Percentiles rank a stretch among this genome's conserved stretches.
Conservation (phyloP, 2,329 filamentous ascomycete genomes). For the Cercospora sp. region DNA sequence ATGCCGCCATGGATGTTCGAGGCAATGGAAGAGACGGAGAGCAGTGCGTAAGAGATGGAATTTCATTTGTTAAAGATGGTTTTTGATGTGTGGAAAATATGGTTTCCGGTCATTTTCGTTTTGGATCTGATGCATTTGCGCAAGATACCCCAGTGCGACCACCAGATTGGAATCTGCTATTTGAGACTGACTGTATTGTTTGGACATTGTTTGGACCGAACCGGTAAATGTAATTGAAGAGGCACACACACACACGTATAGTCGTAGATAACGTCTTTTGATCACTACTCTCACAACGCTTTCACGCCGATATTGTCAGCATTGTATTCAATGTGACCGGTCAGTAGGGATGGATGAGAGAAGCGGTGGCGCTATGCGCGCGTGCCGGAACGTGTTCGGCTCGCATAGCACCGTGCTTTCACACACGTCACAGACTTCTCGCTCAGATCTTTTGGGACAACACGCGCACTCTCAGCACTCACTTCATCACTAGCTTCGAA, state of each 20-base stretch:
- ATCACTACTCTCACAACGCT: not conserved
- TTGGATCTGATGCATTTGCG: slow-evolving; percentile 19
- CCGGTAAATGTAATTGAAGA: not conserved
- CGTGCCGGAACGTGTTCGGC: not conserved
- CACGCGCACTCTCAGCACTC: not conserved
- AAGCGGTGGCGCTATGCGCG: not conserved
- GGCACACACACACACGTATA: not conserved
- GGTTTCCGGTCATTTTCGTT: slow-evolving; percentile 4
- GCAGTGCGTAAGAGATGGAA: not conserved
- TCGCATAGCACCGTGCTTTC: not conserved
- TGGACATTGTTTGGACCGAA: not conserved
- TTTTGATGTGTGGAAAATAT: slow-evolving; percentile 9
- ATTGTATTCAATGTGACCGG: not conserved
- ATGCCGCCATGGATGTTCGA: slow-evolving; percentile 10
- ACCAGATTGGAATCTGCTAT: slow-evolving; percentile 15
- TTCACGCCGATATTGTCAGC: not conserved
- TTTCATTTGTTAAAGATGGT: slow-evolving; percentile 9
- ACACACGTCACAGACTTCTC: slow-evolving; percentile 1
- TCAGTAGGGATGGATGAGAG: not conserved
- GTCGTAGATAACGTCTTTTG: not conserved
- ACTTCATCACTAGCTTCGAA: not conserved
- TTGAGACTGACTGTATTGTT: slow-evolving; percentile 1
- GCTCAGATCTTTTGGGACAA: not conserved
- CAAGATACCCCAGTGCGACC: slow-evolving; percentile 17
- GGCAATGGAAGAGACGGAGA: not conserved